Percentiles rank a stretch among this genome's conserved stretches.
Conservation (phyloP, 202 grass and related monocot genomes). For the Panicum hallii region DNA sequence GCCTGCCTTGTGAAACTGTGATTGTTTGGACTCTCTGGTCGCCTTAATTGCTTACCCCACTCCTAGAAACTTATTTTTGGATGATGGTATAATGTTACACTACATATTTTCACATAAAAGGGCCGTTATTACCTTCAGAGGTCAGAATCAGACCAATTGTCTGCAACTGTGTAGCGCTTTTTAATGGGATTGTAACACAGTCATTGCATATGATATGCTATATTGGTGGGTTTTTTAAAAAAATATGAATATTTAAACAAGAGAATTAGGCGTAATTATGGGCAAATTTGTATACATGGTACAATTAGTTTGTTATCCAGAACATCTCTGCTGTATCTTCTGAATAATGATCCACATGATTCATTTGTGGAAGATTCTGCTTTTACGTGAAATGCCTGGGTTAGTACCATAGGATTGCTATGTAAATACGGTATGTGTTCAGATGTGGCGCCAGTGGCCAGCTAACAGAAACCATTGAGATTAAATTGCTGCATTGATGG, state of each 20-base stretch:
- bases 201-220: conserved; percentile 1
- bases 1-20: neutral
- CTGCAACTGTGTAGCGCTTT: conserved; percentile 10
- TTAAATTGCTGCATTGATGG: neutral
- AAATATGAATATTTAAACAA: neutral
- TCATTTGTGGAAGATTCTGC: neutral
- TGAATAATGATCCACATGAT: neutral
- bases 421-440: neutral
- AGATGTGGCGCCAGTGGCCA: neutral
- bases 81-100: neutral
- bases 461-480: neutral
- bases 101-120: conserved; percentile 24
- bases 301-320: neutral
- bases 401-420: neutral
- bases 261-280: neutral
- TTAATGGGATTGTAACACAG: neutral
- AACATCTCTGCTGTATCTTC: neutral
- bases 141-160: conserved; percentile 18
- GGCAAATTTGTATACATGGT: neutral
- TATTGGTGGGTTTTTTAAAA: neutral
- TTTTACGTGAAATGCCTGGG: neutral
- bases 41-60: neutral
- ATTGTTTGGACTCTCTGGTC: conserved; percentile 21
- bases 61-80: conserved; percentile 37
- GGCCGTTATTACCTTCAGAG: conserved; percentile 15